Evolutionary conservation across 108 stramenopile genomes (phyloP).

Genomic region (Hondaea fermentalgiana): DNA sequence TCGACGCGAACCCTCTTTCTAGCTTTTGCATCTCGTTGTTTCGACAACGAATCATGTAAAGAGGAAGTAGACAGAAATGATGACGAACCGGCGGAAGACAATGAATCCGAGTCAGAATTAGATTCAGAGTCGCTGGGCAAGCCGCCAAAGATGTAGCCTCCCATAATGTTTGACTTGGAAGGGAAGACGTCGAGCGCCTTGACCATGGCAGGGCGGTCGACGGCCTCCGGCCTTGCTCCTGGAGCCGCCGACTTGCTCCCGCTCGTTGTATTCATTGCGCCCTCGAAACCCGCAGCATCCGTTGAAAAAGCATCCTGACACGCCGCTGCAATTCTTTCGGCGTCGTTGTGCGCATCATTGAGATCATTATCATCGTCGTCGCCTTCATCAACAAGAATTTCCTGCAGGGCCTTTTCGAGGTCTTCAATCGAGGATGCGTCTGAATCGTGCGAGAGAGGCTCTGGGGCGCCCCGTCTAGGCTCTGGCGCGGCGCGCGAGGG

Average conservation of each 20-base stretch:
- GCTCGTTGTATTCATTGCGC: too few species aligned
- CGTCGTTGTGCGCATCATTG: too few species aligned
- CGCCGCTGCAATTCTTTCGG: too few species aligned
- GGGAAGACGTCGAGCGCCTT: neutral
- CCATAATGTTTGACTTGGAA: neutral
- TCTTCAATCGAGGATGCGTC: neutral
- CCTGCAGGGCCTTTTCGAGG: neutral
- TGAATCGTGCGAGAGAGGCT: neutral
- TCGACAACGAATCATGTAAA: neutral
- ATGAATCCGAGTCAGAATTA: neutral
- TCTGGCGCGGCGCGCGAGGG: neutral
- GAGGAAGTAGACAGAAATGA: neutral
- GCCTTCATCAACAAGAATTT: neutral
- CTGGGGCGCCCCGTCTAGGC: neutral
- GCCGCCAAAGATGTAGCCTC: neutral
- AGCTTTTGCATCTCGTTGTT: too few species aligned
- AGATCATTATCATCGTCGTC: neutral
- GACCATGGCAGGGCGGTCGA: neutral
- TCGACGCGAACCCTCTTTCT: too few species aligned
- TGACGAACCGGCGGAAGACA: neutral
- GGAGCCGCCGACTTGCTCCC: neutral
- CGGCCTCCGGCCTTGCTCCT: neutral
- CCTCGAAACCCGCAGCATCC: too few species aligned
- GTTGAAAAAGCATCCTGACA: too few species aligned
- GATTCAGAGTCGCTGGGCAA: neutral